Base-by-base conservation (phyloP, 176 grass and related monocot genomes). In the Leersia perrieri region DNA sequence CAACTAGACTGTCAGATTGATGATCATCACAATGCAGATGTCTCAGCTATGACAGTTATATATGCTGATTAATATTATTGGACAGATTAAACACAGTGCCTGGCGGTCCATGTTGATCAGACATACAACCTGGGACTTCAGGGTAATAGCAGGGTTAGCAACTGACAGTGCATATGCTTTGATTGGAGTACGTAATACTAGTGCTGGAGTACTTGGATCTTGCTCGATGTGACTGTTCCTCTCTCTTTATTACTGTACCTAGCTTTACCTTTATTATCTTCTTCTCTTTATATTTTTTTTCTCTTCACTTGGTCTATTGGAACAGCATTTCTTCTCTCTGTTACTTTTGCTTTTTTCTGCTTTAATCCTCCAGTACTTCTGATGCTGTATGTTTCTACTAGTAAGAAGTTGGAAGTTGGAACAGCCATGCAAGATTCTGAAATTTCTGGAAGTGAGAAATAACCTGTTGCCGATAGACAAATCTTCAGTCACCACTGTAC, bases 231-330 rank as follows among this genome's bases (percentile, higher is more conserved):
- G 81, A 70, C 65, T 23, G 64, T 62, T 77, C 65, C 82, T 60
- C 28, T 68, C 36, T 62, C 73, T 34, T 23, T 64, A 41, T 60
- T 23, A 57, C 36, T 60, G 31, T 23, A 39, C 28, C 44, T 12
- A 26, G 16, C 81, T 84, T 84, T 76, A 27, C 4, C 51, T 77
- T 84, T 70, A 47, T 84, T 73, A 58, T 58, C 53, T 53, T 51
- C 22, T 57, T 57, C 53, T 57, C 1, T n/a, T 23, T 57, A n/a
- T n/a, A n/a, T 57, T 23, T 60, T 77, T 61, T 18, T 31, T 9
- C 49, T 53, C 49, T 53, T 53, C 49, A 27, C 65, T 49, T 27
- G 71, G 32, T 26, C 25, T 40, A 3, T 4, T 60, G 35, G 64
- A 70, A 84, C 65, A 47, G 35, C 82, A 68, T 68, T 76, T 68